Conservation (phyloP, 2,329 filamentous ascomycete species). For the Hymenoscyphus scutula region DNA sequence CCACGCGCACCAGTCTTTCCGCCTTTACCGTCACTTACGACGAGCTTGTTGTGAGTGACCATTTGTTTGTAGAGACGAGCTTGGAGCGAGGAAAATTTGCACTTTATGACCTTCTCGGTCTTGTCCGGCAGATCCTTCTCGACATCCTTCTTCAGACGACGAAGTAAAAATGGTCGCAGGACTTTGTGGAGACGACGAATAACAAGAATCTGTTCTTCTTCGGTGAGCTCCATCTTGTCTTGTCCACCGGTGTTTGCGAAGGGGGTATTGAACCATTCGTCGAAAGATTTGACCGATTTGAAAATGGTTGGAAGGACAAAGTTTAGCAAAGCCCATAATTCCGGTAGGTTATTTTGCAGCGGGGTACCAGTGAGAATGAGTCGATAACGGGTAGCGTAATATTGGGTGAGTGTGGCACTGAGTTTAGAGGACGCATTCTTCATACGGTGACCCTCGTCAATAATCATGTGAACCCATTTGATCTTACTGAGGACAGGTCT, state of each 20-base stretch:
- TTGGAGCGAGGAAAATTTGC: constrained; percentile 93
- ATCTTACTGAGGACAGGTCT: constrained; percentile 93
- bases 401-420: constrained; percentile 88
- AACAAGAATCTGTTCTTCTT: constrained; percentile 99
- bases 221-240: constrained; percentile 97
- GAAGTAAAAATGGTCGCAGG: constrained; percentile 90
- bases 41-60: constrained; percentile 90
- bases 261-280: constrained; percentile 99
- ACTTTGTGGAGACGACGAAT: constrained; percentile 99
- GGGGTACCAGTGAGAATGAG: constrained; percentile 97
- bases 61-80: constrained; percentile 96
- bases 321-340: constrained; percentile 97
- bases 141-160: constrained; percentile 98
- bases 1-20: constrained; percentile 92
- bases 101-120: constrained; percentile 98
- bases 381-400: constrained; percentile 92
- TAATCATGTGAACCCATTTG: constrained; percentile 99
- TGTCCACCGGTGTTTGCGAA: constrained; percentile 98
- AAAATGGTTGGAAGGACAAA: constrained; percentile 98
- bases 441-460: constrained; percentile 99
- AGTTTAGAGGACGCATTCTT: constrained; percentile 97
- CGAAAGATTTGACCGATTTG: constrained; percentile 98
- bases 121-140: constrained; percentile 99
- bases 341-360: constrained; percentile 92
- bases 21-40: constrained; percentile 91